Evolutionary conservation across 2,329 filamentous ascomycete genomes (phyloP).

Genomic region (Penicillium griseofulvum): DNA sequence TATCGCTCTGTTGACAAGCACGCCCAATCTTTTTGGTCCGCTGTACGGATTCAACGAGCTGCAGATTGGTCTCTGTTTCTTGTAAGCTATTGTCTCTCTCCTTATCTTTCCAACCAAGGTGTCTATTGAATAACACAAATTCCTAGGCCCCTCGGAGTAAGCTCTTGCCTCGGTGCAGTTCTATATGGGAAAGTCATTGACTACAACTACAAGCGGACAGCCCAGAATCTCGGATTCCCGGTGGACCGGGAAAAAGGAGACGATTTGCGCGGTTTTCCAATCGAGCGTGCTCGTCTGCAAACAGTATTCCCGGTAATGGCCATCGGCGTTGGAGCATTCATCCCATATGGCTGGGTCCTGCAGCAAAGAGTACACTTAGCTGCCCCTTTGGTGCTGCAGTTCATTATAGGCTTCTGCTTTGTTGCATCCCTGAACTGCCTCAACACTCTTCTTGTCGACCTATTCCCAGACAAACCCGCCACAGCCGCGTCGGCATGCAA

Average conservation of each 20-base stretch:
- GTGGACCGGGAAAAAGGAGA: conserved; percentile 36
- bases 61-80: conserved; percentile 27
- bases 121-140: not conserved
- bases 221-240: conserved; percentile 11
- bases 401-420: conserved; percentile 30
- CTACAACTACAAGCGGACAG: conserved; percentile 22
- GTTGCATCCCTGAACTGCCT: conserved; percentile 23
- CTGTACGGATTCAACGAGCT: conserved; percentile 36
- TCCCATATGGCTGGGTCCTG: conserved; percentile 35
- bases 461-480: conserved; percentile 24
- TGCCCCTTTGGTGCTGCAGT: conserved; percentile 31
- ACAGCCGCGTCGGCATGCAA: conserved; percentile 32
- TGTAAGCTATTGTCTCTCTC: conserved; percentile 12
- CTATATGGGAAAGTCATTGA: conserved; percentile 25
- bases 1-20: conserved; percentile 39
- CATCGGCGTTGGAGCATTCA: conserved; percentile 24
- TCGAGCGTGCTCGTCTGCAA: conserved; percentile 31
- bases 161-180: conserved; percentile 20
- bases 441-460: conserved; percentile 33
- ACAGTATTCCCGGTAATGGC: conserved; percentile 26
- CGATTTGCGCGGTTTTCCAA: conserved; percentile 47
- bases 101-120: no score
- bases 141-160: conserved; percentile 20
- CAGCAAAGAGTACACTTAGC: conserved; percentile 20
- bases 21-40: conserved; percentile 38